These are phyloP conservation scores for Hemisphaericaspora xylofermentans DNA, from an alignment of 1,139 yeast species.

Conservation along the genomic window DNA sequence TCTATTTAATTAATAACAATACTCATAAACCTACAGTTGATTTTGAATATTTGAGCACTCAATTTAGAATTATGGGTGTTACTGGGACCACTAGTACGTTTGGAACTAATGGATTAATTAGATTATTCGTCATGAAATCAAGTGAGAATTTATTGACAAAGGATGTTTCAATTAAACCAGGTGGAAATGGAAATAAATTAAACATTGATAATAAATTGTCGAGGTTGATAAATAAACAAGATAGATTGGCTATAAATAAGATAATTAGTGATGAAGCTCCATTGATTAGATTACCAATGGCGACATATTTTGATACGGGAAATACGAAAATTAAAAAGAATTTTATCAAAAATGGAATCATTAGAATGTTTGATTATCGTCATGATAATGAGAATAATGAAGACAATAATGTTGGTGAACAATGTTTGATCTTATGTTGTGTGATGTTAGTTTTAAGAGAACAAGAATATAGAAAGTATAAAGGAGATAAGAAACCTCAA, in stretches of 20 bases:
- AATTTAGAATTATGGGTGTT: constrained; percentile 34
- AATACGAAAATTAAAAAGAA: constrained; percentile 24
- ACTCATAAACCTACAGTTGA: constrained; percentile 38
- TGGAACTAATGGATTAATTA: constrained; percentile 31
- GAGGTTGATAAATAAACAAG: constrained; percentile 11
- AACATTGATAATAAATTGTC: constrained; percentile 11
- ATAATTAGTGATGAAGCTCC: constrained; percentile 14
- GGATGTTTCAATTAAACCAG: constrained; percentile 14
- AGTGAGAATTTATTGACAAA: constrained; percentile 26
- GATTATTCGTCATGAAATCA: constrained; percentile 25
- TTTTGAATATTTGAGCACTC: constrained; percentile 26
- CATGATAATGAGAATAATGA: constrained; percentile 7
- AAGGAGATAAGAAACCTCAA: constrained; percentile 31
- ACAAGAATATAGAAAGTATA: constrained; percentile 38
- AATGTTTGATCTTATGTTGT: constrained; percentile 28
- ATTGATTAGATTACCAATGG: constrained; percentile 32
- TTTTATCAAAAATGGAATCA: constrained; percentile 27
- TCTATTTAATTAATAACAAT: constrained; percentile 29
- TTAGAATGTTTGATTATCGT: constrained; percentile 32
- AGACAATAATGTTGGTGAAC: constrained; percentile 17
- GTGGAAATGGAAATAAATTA: constrained; percentile 8
- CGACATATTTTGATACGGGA: constrained; percentile 31
- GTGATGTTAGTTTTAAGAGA: constrained; percentile 37
- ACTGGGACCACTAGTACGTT: constrained; percentile 42
- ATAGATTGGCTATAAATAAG: constrained; percentile 10